phyloP scores from a whole-genome alignment of 2,329 filamentous ascomycete species.

The Hortaea sp. region DNA sequence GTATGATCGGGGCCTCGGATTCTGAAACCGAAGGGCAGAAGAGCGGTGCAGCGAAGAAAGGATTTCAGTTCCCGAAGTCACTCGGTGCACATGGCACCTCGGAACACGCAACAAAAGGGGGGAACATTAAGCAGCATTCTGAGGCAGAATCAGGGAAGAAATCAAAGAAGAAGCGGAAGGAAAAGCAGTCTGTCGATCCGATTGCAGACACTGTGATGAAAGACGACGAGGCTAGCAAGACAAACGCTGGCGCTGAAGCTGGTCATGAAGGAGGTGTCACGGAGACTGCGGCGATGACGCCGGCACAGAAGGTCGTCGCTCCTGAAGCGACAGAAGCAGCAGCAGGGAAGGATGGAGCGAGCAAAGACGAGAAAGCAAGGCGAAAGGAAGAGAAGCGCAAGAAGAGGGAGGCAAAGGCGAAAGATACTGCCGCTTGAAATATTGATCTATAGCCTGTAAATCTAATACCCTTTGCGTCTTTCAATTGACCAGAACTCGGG shows the following conservation, averaged over 20 bases:
- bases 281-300: constrained; percentile 15
- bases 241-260: not conserved
- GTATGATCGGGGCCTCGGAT: constrained; percentile 28
- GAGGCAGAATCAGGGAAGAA: constrained; percentile 17
- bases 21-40: constrained; percentile 35
- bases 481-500: too few species aligned
- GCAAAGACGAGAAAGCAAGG: constrained; percentile 26
- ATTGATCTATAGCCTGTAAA: too few species aligned
- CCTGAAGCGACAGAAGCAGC: not conserved
- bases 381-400: constrained; percentile 24
- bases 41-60: constrained; percentile 15
- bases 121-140: constrained; percentile 19
- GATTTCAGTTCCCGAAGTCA: constrained; percentile 17
- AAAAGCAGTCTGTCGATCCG: constrained; percentile 25
- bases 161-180: constrained; percentile 28
- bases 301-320: constrained; percentile 7
- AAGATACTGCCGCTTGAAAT: not conserved
- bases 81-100: constrained; percentile 27
- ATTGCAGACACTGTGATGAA: constrained; percentile 20
- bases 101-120: constrained; percentile 18
- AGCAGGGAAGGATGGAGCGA: constrained; percentile 10
- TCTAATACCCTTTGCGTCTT: too few species aligned
- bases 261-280: not conserved
- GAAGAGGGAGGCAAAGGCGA: constrained; percentile 22
- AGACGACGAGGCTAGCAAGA: not conserved